Percentiles rank a stretch among this genome's conserved stretches.
phyloP scores from a whole-genome alignment of 1,284 basidiomycete species.

The Ceratorhiza oryzae-sativae region DNA sequence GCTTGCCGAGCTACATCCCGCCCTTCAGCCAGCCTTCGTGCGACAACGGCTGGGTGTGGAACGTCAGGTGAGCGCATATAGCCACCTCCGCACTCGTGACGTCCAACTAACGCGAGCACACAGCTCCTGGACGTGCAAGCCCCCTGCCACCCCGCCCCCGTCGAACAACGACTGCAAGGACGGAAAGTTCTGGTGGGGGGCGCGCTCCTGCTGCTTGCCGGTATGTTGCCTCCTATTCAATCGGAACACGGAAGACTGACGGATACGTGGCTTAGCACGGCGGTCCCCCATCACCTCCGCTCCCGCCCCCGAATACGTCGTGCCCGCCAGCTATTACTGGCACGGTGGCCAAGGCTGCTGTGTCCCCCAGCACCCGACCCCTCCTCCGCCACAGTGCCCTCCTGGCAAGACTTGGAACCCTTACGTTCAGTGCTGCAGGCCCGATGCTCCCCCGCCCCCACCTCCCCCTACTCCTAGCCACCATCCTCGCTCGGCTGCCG shows the following conservation, averaged over 20 bases:
- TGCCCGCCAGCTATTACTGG: too few species aligned
- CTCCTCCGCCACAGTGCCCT: background rate
- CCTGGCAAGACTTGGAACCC: constrained; percentile 16
- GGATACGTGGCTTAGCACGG: background rate
- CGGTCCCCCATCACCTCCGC: constrained; percentile 3
- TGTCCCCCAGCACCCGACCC: constrained; percentile 13
- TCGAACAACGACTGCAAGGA: background rate
- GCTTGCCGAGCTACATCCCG: constrained; percentile 19
- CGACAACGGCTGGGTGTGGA: constrained; percentile 17
- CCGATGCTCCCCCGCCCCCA: background rate
- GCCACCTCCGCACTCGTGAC: background rate
- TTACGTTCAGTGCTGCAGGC: constrained; percentile 24
- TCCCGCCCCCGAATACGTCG: background rate
- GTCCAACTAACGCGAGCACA: background rate
- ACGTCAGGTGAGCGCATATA: constrained; percentile 22
- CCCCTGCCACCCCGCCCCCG: constrained; percentile 1
- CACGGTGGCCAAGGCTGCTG: constrained; percentile 31
- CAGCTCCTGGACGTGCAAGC: constrained; percentile 15
- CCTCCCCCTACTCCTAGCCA: constrained; percentile 6
- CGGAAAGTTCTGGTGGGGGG: constrained; percentile 15
- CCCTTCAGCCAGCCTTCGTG: constrained; percentile 21
- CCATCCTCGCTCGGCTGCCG: constrained; percentile 4
- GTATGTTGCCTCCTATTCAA: background rate
- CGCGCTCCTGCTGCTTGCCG: constrained; percentile 5
- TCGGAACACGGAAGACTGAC: too few species aligned